Evolutionary conservation across 129 eudicot genomes (phyloP).

Genomic region (Artemisia annua): DNA sequence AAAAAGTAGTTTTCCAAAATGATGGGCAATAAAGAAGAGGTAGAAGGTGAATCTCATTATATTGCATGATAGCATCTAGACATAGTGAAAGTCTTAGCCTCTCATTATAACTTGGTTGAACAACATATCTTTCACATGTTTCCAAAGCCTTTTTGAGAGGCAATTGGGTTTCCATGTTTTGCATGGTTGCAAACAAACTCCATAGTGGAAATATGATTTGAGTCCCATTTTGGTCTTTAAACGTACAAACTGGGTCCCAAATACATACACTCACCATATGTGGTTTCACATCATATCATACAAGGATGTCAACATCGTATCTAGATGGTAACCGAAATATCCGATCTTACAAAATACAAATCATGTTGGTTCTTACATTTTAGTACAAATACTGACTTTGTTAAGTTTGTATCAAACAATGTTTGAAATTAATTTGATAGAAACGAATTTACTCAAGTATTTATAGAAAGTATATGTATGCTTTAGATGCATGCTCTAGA

Average conservation of each 20-base stretch:
- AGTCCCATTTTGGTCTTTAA: conserved; percentile 22
- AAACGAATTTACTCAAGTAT: too few relatives aligned
- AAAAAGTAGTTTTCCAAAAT: conserved; percentile 28
- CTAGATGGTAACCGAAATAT: background rate
- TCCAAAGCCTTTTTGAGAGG: conserved; percentile 33
- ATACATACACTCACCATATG: conserved; percentile 17
- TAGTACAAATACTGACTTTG: background rate
- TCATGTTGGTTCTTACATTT: background rate
- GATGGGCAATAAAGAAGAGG: conserved; percentile 42
- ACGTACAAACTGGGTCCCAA: conserved; percentile 11
- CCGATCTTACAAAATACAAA: too few relatives aligned
- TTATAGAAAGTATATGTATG: too few relatives aligned
- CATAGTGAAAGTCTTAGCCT: conserved; percentile 32
- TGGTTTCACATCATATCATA: conserved; percentile 18
- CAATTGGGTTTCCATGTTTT: conserved; percentile 26
- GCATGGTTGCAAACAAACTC: conserved; percentile 24
- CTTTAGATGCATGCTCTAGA: too few relatives aligned
- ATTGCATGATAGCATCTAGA: conserved; percentile 36
- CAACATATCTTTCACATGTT: conserved; percentile 31
- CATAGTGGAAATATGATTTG: conserved; percentile 20
- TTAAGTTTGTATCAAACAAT: background rate
- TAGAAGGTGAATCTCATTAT: conserved; percentile 40
- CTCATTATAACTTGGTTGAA: conserved; percentile 40
- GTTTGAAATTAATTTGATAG: background rate
- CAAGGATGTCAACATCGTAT: conserved; percentile 21